These are phyloP conservation scores for Solanum habrochaites DNA, from an alignment of 257 asterid genomes.

Conservation along the genomic window DNA sequence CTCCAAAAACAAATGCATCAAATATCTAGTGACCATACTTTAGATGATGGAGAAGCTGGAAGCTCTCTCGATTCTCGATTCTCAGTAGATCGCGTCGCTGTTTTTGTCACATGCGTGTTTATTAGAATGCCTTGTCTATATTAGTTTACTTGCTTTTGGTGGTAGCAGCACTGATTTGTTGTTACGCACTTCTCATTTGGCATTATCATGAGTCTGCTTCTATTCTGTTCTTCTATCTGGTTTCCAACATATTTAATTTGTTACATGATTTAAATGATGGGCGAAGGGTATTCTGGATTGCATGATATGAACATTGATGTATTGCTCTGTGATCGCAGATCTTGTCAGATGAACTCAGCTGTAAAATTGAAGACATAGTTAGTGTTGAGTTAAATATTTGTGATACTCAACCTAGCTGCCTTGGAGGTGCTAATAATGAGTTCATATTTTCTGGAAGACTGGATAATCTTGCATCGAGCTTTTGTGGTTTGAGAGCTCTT, in stretches of 20 bases:
- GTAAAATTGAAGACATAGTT: conserved; percentile 69
- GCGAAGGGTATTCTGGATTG: not conserved
- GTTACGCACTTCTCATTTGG: not conserved
- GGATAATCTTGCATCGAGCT: conserved; percentile 97
- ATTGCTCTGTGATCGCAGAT: conserved; percentile 33
- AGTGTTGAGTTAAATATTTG: conserved; percentile 86
- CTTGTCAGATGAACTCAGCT: conserved; percentile 79
- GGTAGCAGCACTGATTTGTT: not conserved
- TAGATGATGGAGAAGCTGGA: not conserved
- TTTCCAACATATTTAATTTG: not conserved
- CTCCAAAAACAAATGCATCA: not conserved
- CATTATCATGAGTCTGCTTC: not conserved
- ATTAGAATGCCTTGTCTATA: not conserved
- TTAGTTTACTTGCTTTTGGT: not conserved
- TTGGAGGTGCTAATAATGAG: conserved; percentile 94
- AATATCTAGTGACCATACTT: not conserved
- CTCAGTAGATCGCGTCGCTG: not conserved
- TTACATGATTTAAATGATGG: not conserved
- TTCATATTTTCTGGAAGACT: conserved; percentile 96
- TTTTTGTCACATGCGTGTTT: not conserved
- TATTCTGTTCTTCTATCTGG: not conserved
- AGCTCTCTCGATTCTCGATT: not conserved
- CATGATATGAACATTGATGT: not conserved
- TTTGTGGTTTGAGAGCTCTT: conserved; percentile 94
- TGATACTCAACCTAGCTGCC: conserved; percentile 97